phyloP scores from a whole-genome alignment of 2,329 filamentous ascomycete genomes.

The Colletotrichum brevisporum region DNA sequence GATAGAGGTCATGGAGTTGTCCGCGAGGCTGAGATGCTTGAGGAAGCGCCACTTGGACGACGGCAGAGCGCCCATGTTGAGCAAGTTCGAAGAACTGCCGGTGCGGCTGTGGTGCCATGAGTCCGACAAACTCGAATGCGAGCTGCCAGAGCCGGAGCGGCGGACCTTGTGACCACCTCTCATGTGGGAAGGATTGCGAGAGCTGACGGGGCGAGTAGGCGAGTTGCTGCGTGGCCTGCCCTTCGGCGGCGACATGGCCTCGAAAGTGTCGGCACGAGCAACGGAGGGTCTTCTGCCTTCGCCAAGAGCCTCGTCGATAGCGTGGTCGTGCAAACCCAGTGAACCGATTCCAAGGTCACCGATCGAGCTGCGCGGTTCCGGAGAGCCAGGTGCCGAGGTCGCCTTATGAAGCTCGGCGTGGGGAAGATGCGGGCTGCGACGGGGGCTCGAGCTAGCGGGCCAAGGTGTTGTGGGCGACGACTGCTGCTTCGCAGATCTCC shows the following conservation, averaged over 20 bases:
- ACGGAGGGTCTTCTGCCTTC: slow-evolving; percentile 60
- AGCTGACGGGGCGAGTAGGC: slow-evolving; percentile 81
- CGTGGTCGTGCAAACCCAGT: slow-evolving; percentile 66
- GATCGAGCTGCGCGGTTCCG: slow-evolving; percentile 62
- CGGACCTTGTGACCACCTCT: slow-evolving; percentile 82
- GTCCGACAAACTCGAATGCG: slow-evolving; percentile 82
- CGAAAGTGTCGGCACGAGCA: slow-evolving; percentile 63
- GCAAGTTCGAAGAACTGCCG: slow-evolving; percentile 84
- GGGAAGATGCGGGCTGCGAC: slow-evolving; percentile 73
- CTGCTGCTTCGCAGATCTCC: slow-evolving; percentile 88
- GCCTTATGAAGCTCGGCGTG: slow-evolving; percentile 78
- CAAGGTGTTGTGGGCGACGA: slow-evolving; percentile 83
- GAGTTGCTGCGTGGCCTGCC: slow-evolving; percentile 82
- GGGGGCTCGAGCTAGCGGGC: slow-evolving; percentile 69
- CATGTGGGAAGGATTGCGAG: slow-evolving; percentile 79
- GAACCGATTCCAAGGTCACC: slow-evolving; percentile 72
- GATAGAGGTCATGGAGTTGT: slow-evolving; percentile 90
- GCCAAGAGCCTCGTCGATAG: slow-evolving; percentile 57
- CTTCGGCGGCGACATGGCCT: slow-evolving; percentile 60
- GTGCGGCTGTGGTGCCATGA: slow-evolving; percentile 71
- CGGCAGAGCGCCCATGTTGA: slow-evolving; percentile 80
- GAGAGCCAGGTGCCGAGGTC: slow-evolving; percentile 76
- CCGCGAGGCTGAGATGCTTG: slow-evolving; percentile 89
- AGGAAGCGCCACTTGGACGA: slow-evolving; percentile 95
- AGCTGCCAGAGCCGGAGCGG: slow-evolving; percentile 92